A percentile compares a stretch with the other conserved stretches of the same genome.
phyloP scores from a whole-genome alignment of 345 rosid species.

The Streptanthus diversifolius region DNA sequence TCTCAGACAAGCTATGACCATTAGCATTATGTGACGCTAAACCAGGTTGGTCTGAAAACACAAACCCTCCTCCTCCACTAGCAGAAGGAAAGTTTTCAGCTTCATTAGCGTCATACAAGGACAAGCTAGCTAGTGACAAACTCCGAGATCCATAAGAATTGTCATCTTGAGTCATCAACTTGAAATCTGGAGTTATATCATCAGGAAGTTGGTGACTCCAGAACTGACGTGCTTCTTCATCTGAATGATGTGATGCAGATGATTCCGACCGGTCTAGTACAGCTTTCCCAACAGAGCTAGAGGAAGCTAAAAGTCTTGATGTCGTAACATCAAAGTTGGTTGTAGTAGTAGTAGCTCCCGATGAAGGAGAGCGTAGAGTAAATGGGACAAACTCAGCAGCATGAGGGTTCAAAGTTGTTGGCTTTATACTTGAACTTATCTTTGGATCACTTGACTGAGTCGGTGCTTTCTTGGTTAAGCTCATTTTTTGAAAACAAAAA shows the following conservation, averaged over 20 bases:
- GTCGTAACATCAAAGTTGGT: conserved; percentile 41
- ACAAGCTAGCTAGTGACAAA: conserved; percentile 70
- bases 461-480: conserved; percentile 70
- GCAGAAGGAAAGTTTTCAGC: conserved; percentile 51
- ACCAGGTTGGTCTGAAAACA: conserved; percentile 48
- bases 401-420: conserved; percentile 79
- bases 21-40: conserved; percentile 48
- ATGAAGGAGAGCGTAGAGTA: conserved; percentile 56
- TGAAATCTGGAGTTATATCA: conserved; percentile 92
- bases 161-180: conserved; percentile 71
- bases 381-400: conserved; percentile 95
- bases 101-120: conserved; percentile 57
- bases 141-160: conserved; percentile 52
- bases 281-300: conserved; percentile 57
- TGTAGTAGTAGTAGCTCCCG: conserved; percentile 37
- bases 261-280: conserved; percentile 71
- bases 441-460: conserved; percentile 57
- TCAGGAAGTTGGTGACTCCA: conserved; percentile 97
- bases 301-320: conserved; percentile 48
- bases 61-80: conserved; percentile 53
- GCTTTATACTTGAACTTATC: conserved; percentile 49
- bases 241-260: conserved; percentile 71
- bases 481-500: conserved; percentile 51
- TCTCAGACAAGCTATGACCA: conserved; percentile 55
- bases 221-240: conserved; percentile 87